Evolutionary conservation across 257 asterid species (phyloP), one percentile per base, ranked within the genome.

Genomic region (Lycium barbarum): DNA sequence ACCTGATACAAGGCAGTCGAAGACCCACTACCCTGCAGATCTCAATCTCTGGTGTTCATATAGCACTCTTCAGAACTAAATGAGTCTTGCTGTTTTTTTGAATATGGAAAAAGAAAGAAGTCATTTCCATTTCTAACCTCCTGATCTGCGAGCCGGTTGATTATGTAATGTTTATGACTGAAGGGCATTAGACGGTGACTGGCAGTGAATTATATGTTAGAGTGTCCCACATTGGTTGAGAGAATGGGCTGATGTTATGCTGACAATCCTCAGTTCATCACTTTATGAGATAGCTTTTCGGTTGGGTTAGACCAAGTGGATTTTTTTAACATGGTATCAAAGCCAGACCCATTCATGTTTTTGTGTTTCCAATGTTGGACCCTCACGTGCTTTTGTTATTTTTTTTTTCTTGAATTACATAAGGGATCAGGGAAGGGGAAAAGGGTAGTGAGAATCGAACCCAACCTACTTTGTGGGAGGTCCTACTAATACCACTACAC

Each of bases 121-220:
- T 22, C 81, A 74, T 74, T 74, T 51, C 63, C 26, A 76, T 51
- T 76, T 76, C 82, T 22, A 76, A 22, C 22, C 63, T 76, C 36
- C 45, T 26, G 63, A 51, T 51, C 26, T 51, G 17, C 6, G 14
- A 57, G 47, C 47, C 9, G 47, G 47, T 76, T 76, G 7, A 14
- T 73, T 53, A 51, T 76, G 22, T 5, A 51, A 51, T 76, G 43
- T 13, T 51, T 51, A 49, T 49, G 45, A 76, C 7, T 22, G 57
- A 76, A 51, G 26, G 81, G 45, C 63, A 76, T 26, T 8, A 74
- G 61, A 51, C 22, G 63, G 63, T 76, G 45, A 51, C 20, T 76
- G 22, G 26, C 15, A 13, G 15, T 26, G 82, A 49, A 76, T 51
- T 76, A 14, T 51, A 51, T 26, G 81, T 22, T 74, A 51, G 81